Percentiles rank a stretch among this genome's conserved stretches.
phyloP scores from a whole-genome alignment of 2,329 filamentous ascomycete genomes.

The Botrytis hyacinthi region DNA sequence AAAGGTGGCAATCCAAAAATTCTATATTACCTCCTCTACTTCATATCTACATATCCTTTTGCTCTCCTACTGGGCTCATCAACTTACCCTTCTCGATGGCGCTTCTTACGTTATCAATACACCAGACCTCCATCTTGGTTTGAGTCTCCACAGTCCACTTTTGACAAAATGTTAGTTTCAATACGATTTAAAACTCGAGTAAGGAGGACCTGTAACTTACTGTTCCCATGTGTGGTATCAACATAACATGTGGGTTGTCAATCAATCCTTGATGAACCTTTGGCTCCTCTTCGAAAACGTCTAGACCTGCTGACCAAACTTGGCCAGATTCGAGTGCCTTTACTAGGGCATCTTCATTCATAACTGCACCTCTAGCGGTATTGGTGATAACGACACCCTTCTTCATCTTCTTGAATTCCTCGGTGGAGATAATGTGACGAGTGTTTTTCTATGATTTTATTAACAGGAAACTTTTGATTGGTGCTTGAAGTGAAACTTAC shows the following conservation, averaged over 20 bases:
- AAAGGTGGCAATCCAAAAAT: neutral
- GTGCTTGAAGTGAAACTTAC: conserved; percentile 49
- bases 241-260: conserved; percentile 66
- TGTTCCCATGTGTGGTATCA: conserved; percentile 85
- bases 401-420: conserved; percentile 76
- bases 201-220: neutral
- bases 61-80: conserved; percentile 71
- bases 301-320: conserved; percentile 69
- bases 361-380: conserved; percentile 77
- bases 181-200: neutral
- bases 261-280: conserved; percentile 70
- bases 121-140: conserved; percentile 71
- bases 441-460: conserved; percentile 52
- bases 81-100: conserved; percentile 62
- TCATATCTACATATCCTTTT: conserved; percentile 47
- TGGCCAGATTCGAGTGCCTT: conserved; percentile 67
- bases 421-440: conserved; percentile 69
- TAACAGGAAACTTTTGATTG: neutral
- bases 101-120: conserved; percentile 65
- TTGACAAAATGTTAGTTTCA: neutral
- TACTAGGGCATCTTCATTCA: conserved; percentile 78
- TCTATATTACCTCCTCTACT: neutral
- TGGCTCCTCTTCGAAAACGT: conserved; percentile 83
- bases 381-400: conserved; percentile 74
- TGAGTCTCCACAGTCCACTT: conserved; percentile 64